Conservation (phyloP, 2,329 filamentous ascomycete genomes). For the Fusarium sambucinum region DNA sequence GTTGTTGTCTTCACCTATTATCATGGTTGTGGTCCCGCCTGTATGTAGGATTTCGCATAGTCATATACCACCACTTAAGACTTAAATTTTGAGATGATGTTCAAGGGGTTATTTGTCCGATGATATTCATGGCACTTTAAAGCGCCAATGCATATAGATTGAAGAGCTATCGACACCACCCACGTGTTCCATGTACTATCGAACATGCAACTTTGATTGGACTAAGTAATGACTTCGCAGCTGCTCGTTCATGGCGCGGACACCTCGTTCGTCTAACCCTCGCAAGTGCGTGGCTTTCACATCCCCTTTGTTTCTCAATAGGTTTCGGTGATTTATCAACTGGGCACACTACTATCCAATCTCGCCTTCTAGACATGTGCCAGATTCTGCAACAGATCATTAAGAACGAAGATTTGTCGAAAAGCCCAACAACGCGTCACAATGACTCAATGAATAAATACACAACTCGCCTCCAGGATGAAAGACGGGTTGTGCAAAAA, state of each 20-base stretch:
- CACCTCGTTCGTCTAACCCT: neutral
- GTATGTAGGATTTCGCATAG: constrained; percentile 52
- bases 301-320: neutral
- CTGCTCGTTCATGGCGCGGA: neutral
- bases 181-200: neutral
- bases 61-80: constrained; percentile 46
- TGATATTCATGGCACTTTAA: neutral
- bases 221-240: too few relatives aligned
- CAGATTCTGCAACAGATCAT: neutral
- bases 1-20: constrained; percentile 43
- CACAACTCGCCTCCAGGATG: neutral
- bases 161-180: neutral
- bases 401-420: neutral
- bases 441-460: neutral
- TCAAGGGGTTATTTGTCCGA: neutral
- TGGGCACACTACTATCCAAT: neutral
- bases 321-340: neutral
- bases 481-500: neutral
- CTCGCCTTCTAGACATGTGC: neutral
- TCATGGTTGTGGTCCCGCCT: constrained; percentile 39
- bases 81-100: neutral
- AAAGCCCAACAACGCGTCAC: neutral
- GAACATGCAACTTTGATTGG: too few relatives aligned
- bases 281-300: neutral
- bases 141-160: neutral